Percentiles rank a stretch among this genome's conserved stretches.
phyloP scores from a whole-genome alignment of 2,329 filamentous ascomycete species.

The Aspergillus sp. region DNA sequence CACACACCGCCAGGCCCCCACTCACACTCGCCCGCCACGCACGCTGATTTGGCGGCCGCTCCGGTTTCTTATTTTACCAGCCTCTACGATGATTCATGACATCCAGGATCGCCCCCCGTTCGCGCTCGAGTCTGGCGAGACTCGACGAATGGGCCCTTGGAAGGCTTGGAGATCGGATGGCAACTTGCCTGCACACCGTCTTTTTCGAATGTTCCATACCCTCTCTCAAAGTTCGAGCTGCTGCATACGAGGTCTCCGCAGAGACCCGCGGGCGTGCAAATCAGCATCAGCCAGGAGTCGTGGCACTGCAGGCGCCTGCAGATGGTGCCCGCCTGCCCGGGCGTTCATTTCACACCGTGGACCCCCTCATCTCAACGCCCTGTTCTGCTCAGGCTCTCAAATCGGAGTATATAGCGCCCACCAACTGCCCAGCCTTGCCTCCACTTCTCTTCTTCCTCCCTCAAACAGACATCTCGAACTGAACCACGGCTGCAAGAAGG shows the following conservation, averaged over 20 bases:
- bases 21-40: neutral
- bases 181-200: neutral
- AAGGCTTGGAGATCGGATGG: neutral
- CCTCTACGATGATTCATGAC: slow-evolving; percentile 1
- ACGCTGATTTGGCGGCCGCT: neutral
- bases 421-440: slow-evolving; percentile 5
- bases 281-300: neutral
- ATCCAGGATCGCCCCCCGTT: neutral
- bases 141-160: neutral
- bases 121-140: neutral
- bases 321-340: neutral
- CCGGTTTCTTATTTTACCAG: neutral
- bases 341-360: neutral
- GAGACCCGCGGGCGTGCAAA: no score
- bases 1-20: neutral
- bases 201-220: neutral
- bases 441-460: neutral
- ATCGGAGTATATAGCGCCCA: slow-evolving; percentile 2
- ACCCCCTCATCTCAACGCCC: neutral
- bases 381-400: neutral
- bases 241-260: no score
- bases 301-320: neutral
- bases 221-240: no score
- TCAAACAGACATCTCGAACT: neutral
- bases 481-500: neutral